A percentile compares a stretch with the other conserved stretches of the same genome.
Evolutionary conservation across 495 filamentous ascomycete genomes (phyloP).

Genomic region (Extremus antarcticus): DNA sequence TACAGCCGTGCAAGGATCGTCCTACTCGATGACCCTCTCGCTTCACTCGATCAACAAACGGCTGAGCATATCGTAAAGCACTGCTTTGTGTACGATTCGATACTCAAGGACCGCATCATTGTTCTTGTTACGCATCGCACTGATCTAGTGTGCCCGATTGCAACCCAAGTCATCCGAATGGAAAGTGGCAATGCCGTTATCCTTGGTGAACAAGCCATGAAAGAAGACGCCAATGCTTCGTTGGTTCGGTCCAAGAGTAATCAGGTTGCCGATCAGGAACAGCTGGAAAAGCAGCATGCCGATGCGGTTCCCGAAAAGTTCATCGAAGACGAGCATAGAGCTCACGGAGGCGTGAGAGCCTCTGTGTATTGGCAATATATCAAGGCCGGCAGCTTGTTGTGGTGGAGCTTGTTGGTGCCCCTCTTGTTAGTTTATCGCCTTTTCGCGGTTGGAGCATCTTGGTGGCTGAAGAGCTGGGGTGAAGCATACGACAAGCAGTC

Average conservation of each 20-base stretch:
- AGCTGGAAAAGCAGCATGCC: constrained; percentile 36
- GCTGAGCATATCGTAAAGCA: constrained; percentile 60
- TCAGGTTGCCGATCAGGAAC: background rate
- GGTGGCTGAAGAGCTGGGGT: constrained; percentile 80
- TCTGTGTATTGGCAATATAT: constrained; percentile 76
- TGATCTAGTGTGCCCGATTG: constrained; percentile 52
- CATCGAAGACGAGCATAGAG: constrained; percentile 68
- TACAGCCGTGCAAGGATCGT: constrained; percentile 30
- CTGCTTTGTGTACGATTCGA: constrained; percentile 45
- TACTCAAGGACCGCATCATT: constrained; percentile 51
- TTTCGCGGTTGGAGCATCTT: constrained; percentile 50
- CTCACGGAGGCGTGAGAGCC: constrained; percentile 61
- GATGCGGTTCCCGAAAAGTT: constrained; percentile 59
- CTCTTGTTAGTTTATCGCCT: constrained; percentile 50
- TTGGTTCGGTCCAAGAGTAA: too few species aligned
- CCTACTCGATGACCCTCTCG: constrained; percentile 33
- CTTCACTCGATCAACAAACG: constrained; percentile 56
- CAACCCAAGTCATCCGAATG: constrained; percentile 59
- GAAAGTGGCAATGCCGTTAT: constrained; percentile 42
- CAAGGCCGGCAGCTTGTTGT: constrained; percentile 58
- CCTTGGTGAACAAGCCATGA: constrained; percentile 32
- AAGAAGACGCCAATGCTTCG: constrained; percentile 25
- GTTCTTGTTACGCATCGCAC: constrained; percentile 73
- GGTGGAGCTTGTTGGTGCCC: constrained; percentile 54
- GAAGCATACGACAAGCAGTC: constrained; percentile 48